These are phyloP conservation scores for Zygosaccharomyces pseudobailii DNA, from an alignment of 1,139 yeast species.

Conservation along the genomic window DNA sequence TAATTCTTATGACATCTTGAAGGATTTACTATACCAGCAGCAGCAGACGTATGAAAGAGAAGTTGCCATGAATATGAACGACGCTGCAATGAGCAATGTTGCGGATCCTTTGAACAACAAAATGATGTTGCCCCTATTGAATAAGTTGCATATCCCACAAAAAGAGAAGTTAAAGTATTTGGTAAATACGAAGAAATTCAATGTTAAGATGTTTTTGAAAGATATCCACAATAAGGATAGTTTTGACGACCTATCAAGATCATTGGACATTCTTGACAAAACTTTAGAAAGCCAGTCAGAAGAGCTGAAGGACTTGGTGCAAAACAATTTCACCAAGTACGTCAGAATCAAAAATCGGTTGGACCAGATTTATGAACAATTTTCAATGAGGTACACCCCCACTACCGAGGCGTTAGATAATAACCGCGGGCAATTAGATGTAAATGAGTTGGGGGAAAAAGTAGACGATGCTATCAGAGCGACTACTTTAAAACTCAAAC, in stretches of 20 bases:
- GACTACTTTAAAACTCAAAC: conserved; percentile 69
- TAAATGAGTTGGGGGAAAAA: conserved; percentile 43
- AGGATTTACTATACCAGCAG: conserved; percentile 28
- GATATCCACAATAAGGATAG: conserved; percentile 69
- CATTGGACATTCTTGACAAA: conserved; percentile 55
- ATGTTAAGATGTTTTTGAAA: conserved; percentile 63
- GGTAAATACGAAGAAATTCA: conserved; percentile 68
- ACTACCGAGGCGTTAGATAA: conserved; percentile 13
- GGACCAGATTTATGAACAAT: conserved; percentile 53
- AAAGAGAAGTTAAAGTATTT: conserved; percentile 48
- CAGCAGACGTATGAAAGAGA: conserved; percentile 22
- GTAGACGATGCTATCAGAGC: conserved; percentile 46
- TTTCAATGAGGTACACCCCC: conserved; percentile 30
- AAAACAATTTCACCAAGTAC: conserved; percentile 68
- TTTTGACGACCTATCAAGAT: conserved; percentile 52
- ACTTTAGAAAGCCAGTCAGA: conserved; percentile 62
- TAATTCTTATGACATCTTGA: conserved; percentile 36
- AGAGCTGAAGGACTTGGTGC: conserved; percentile 62
- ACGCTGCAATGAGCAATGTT: conserved; percentile 24
- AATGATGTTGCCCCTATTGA: conserved; percentile 43
- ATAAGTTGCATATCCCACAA: conserved; percentile 40
- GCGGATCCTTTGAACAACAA: conserved; percentile 55
- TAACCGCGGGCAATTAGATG: conserved; percentile 16
- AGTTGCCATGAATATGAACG: conserved; percentile 14
- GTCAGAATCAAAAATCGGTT: conserved; percentile 68